Base-by-base conservation (phyloP, 371 early-diverging fungal genomes). In the Mortierella sp. region DNA sequence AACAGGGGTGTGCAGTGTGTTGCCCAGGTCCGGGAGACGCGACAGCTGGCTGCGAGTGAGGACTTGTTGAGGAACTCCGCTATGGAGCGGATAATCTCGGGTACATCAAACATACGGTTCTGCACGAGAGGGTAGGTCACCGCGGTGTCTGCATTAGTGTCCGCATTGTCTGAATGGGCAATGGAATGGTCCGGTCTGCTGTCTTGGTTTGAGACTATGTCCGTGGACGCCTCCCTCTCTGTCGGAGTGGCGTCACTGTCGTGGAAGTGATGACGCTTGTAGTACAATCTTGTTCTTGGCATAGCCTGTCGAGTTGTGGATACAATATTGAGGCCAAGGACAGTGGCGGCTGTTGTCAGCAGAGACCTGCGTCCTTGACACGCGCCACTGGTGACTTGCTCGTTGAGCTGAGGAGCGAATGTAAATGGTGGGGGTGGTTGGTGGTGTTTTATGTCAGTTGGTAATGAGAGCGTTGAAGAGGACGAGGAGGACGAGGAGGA, bases 1-100 rank as follows among this genome's bases (percentile, higher is more conserved):
- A 76, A 49, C 3, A 76, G 26, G 0, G 78, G 78, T 1, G 56
- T 60, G 42, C 78, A 70, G 46, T 64, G 65, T 6, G 31, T 48
- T 4, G 47, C 48, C 78, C 78, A 76, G 12, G 61, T 50, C 15
- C 47, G 50, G 1, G 70, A 70, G 41, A 76, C 70, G 7, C 70
- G 78, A 32, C 70, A 76, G 39, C 58, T 41, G 9, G 52, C 57
- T 3, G 78, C 70, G 6, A 76, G 52, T 5, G 78, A 65, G n/a
- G 70, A 62, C 50, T 64, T 70, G 48, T 76, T 70, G 37, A 76
- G 37, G 54, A 76, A 76, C 54, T 61, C 65, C 30, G 60, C 64
- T 21, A 76, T 65, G 12, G 53, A 69, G 2, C 70, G 70, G 28
- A 76, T 53, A n/a, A 76, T 76, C 32, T 76, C 78, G 21, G 78